phyloP scores from a whole-genome alignment of 2,329 filamentous ascomycete species.

The Trichoderma atroviride region DNA sequence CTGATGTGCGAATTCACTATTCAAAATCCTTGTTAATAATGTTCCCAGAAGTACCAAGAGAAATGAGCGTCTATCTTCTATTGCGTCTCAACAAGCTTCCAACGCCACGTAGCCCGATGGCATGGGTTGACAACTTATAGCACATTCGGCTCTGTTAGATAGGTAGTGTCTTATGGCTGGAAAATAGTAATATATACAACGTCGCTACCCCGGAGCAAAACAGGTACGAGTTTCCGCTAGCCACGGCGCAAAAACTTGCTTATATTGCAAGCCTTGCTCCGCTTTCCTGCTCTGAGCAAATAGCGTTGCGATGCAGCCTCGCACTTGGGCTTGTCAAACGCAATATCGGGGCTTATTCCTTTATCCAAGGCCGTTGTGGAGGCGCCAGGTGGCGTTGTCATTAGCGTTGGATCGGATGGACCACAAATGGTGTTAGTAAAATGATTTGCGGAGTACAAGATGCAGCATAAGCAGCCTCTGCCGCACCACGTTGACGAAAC shows the following conservation, averaged over 20 bases:
- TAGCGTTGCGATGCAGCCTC: neutral
- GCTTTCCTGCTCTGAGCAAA: neutral
- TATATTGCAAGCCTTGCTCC: neutral
- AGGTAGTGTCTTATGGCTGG: neutral
- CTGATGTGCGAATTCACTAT: neutral
- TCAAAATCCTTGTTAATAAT: neutral
- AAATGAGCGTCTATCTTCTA: neutral
- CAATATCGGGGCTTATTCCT: neutral
- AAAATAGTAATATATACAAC: neutral
- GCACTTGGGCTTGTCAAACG: neutral
- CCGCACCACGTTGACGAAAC: neutral
- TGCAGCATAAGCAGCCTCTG: neutral
- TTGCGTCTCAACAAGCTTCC: neutral
- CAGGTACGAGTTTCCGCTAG: neutral
- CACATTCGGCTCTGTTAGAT: neutral
- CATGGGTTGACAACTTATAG: neutral
- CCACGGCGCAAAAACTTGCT: neutral
- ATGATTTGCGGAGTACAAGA: neutral
- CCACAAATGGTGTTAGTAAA: neutral
- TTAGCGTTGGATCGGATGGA: neutral
- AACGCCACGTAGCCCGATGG: neutral
- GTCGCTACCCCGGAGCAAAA: neutral
- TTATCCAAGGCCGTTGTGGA: neutral
- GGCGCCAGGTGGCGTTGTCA: neutral
- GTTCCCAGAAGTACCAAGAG: neutral